phyloP scores from a whole-genome alignment of 441 rosid genomes.

The Adansonia madagascariensis region DNA sequence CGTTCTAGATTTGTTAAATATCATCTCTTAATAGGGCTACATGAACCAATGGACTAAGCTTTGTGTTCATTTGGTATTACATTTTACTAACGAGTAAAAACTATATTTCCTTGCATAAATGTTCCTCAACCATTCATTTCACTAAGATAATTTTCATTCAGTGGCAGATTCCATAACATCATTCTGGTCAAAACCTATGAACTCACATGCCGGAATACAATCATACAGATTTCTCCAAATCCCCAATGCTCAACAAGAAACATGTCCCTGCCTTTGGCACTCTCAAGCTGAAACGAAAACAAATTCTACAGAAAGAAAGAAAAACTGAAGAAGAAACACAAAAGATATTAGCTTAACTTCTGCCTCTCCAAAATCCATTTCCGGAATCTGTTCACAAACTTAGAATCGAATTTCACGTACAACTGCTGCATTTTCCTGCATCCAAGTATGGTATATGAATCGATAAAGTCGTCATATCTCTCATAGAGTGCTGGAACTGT shows the following conservation, averaged over 20 bases:
- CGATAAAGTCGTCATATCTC: constrained; percentile 59
- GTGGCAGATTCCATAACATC: neutral
- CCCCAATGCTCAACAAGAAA: constrained; percentile 23
- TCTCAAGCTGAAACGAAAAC: constrained; percentile 19
- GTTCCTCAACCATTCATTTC: constrained; percentile 11
- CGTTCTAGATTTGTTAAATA: no score
- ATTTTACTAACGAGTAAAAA: neutral
- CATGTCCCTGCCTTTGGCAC: constrained; percentile 15
- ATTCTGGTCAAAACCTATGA: neutral
- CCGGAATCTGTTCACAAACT: constrained; percentile 42
- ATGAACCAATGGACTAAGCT: no score
- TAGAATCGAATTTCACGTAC: constrained; percentile 48
- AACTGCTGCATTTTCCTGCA: constrained; percentile 43
- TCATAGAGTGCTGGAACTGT: constrained; percentile 83
- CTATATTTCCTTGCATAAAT: neutral
- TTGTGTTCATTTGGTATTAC: neutral
- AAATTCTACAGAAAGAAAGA: constrained; percentile 22
- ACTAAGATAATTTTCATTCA: constrained; percentile 4
- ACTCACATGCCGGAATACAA: constrained; percentile 7
- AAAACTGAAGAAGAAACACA: constrained; percentile 21
- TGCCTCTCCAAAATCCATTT: constrained; percentile 57
- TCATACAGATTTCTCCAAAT: constrained; percentile 23
- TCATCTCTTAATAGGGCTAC: no score
- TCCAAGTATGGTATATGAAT: constrained; percentile 40
- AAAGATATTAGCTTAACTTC: constrained; percentile 57